Evolutionary conservation across 2,329 filamentous ascomycete genomes (phyloP).

Genomic region (Berkeleyomyces basicola): DNA sequence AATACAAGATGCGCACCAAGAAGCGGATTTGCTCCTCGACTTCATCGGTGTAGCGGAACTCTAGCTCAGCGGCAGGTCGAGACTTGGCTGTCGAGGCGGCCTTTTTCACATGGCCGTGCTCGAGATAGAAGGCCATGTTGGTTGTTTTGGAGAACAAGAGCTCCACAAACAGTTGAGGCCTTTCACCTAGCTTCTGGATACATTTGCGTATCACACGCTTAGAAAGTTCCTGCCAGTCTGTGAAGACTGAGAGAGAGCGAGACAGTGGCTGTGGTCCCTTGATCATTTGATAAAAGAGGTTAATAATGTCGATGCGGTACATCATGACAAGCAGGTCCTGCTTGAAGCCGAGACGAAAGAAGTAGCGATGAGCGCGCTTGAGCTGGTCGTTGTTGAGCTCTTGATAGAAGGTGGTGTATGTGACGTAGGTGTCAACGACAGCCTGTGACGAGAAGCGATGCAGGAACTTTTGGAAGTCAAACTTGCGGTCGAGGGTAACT

Average conservation of each 20-base stretch:
- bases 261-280: slow-evolving; percentile 71
- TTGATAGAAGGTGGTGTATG: slow-evolving; percentile 61
- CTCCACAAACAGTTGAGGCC: slow-evolving; percentile 74
- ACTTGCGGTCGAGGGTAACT: slow-evolving; percentile 68
- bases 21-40: slow-evolving; percentile 60
- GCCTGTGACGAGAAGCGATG: slow-evolving; percentile 67
- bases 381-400: slow-evolving; percentile 68
- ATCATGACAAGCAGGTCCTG: slow-evolving; percentile 79
- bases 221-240: slow-evolving; percentile 82
- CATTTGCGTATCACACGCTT: slow-evolving; percentile 71
- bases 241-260: slow-evolving; percentile 46
- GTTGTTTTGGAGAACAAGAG: slow-evolving; percentile 89
- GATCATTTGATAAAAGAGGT: slow-evolving; percentile 78
- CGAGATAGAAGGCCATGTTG: slow-evolving; percentile 68
- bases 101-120: slow-evolving; percentile 75
- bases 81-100: slow-evolving; percentile 42
- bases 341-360: slow-evolving; percentile 89
- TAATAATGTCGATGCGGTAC: slow-evolving; percentile 79
- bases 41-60: slow-evolving; percentile 58
- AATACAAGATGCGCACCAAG: slow-evolving; percentile 61
- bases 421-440: slow-evolving; percentile 76
- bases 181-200: slow-evolving; percentile 68
- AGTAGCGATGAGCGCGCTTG: slow-evolving; percentile 83
- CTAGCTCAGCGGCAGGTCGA: slow-evolving; percentile 61
- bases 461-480: slow-evolving; percentile 77